These are phyloP conservation scores for Rhytidhysteron rufulum DNA, from an alignment of 2,329 filamentous ascomycete species.

Conservation along the genomic window DNA sequence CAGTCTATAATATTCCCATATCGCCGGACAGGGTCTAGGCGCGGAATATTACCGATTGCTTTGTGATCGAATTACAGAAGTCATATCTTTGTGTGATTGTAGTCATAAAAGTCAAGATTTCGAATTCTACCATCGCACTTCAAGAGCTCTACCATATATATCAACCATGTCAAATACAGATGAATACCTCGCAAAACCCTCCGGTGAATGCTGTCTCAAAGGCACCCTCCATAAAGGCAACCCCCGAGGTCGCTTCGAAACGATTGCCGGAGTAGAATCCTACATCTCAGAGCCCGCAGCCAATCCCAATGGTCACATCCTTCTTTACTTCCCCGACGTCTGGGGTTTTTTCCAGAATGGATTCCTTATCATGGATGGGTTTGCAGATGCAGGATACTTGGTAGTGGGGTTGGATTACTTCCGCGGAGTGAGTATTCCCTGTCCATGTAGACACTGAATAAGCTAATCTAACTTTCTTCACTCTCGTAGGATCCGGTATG, in stretches of 20 bases:
- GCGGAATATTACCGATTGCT: too few species aligned
- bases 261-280: slow-evolving; percentile 35
- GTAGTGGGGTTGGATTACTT: slow-evolving; percentile 47
- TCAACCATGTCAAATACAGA: too few species aligned
- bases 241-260: slow-evolving; percentile 31
- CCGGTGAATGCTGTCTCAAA: slow-evolving; percentile 38
- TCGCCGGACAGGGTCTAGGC: too few species aligned
- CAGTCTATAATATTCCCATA: too few species aligned
- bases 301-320: slow-evolving; percentile 39
- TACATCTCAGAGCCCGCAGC: slow-evolving; percentile 29
- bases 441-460: too few species aligned
- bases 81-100: too few species aligned
- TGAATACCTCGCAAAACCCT: slow-evolving; percentile 25
- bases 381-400: slow-evolving; percentile 43
- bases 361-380: slow-evolving; percentile 45
- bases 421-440: slow-evolving; percentile 38
- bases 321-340: slow-evolving; percentile 47
- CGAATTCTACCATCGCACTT: too few species aligned
- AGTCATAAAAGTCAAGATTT: too few species aligned
- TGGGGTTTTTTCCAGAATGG: slow-evolving; percentile 44
- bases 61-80: too few species aligned
- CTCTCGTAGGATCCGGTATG: slow-evolving; percentile 39
- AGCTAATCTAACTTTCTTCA: too few species aligned
- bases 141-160: too few species aligned
- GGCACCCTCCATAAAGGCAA: slow-evolving; percentile 40